phyloP scores from a whole-genome alignment of 2,329 filamentous ascomycete genomes.

The Fusarium subtropicale region DNA sequence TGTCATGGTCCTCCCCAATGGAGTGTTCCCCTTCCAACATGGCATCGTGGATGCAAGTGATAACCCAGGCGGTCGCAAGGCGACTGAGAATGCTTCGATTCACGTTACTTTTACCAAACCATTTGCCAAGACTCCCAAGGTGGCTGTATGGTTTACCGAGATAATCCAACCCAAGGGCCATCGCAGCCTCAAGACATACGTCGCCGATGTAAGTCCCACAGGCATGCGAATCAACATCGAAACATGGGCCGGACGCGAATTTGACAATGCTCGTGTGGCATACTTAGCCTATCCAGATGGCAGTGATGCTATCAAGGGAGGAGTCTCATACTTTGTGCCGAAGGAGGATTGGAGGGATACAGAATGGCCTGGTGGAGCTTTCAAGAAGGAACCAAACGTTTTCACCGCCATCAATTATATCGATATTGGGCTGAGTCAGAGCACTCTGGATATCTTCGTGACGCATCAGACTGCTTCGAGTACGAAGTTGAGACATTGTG shows the following conservation, averaged over 20 bases:
- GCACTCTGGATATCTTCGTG: not conserved
- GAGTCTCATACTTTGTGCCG: not conserved
- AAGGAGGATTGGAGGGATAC: not conserved
- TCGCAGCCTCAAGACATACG: not conserved
- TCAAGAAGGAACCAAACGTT: not conserved
- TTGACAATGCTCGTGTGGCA: not conserved
- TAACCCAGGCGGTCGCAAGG: not conserved
- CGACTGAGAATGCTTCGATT: rapidly evolving
- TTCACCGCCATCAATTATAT: not conserved
- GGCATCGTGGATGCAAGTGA: not conserved
- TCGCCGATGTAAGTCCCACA: not conserved
- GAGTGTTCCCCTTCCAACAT: not conserved
- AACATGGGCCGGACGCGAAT: not conserved
- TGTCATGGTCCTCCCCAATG: too few species aligned
- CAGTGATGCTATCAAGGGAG: not conserved
- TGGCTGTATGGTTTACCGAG: not conserved
- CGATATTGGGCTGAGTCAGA: not conserved
- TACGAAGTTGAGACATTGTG: not conserved
- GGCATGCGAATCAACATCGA: not conserved
- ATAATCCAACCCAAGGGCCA: not conserved
- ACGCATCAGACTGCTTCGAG: not conserved
- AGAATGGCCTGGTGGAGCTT: not conserved
- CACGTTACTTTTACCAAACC: not conserved
- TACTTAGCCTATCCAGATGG: not conserved
- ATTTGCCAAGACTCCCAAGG: not conserved